phyloP scores from a whole-genome alignment of 2,329 filamentous ascomycete species.

The Tolypocladium sp. region DNA sequence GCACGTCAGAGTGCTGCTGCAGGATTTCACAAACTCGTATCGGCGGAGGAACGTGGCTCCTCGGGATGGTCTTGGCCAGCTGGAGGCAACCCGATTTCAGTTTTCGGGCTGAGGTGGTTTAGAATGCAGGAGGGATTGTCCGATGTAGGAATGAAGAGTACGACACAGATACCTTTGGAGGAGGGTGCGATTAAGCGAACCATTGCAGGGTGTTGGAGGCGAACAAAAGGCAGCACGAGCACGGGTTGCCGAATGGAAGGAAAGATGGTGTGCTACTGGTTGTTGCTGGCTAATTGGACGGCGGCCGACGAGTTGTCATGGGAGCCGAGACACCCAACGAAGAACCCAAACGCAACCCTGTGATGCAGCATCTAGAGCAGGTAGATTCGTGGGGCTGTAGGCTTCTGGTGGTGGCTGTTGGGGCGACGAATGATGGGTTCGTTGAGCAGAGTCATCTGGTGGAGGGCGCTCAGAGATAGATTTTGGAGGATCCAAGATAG shows the following conservation, averaged over 20 bases:
- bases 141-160: not conserved
- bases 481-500: not conserved
- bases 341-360: not conserved
- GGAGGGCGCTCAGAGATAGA: not conserved
- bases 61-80: conserved; percentile 75
- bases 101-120: conserved; percentile 41
- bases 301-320: not conserved
- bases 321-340: not conserved
- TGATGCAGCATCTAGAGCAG: not conserved
- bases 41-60: conserved; percentile 92
- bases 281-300: not conserved
- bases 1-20: conserved; percentile 75
- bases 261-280: not conserved
- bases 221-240: not conserved
- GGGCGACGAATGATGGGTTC: not conserved
- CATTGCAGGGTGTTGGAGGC: conserved; percentile 1
- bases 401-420: not conserved
- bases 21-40: conserved; percentile 96
- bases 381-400: not conserved
- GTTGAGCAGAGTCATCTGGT: not conserved
- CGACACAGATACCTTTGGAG: not conserved
- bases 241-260: not conserved
- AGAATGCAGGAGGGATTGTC: conserved; percentile 4
- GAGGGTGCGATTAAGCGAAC: not conserved
- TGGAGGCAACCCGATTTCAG: conserved; percentile 81